Base-by-base conservation (phyloP, 208 protist species). In the Leishmania tarentolae region DNA sequence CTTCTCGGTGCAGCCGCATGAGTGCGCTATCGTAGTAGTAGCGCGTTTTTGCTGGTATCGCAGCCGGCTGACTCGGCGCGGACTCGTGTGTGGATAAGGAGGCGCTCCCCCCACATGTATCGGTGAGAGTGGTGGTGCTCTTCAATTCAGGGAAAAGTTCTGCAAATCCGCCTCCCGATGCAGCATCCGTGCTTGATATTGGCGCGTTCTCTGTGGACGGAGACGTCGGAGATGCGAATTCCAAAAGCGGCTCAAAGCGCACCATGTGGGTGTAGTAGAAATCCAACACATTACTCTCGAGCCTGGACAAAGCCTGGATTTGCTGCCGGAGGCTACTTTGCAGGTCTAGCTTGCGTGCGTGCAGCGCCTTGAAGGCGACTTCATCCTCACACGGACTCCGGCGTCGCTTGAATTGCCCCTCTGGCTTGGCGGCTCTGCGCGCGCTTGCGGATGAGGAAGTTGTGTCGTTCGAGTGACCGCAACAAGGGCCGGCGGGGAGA, bases 231-330 rank as follows among this genome's bases (percentile, higher is more conserved):
- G 28, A 46, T 31, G 44, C 24, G 31, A 1, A 11, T 28, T 74
- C 50, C 11, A 85, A 42, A 8, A 80, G 70, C 50, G 57, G 81
- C 52, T 93, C 87, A 77, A 87, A 87, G 61, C 79, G 79, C 31
- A 93, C 84, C 59, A 52, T 74, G 71, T 93, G 80, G 7, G 84
- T 78, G 83, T 92, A 93, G 82, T 95, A 95, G 71, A 91, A 93
- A 13, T 90, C 86, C 28, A 95, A 59, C 9, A 88, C 86, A 46
- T 81, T 86, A 4, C 78, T 80, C 69, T 96, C 92, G 21, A 96
- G 69, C 0, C 57, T 35, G n/a, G 46, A 53, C 3, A 83, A 44
- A 7, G 53, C 59, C 3, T 74, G 52, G 0, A 72, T 68, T 44
- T 84, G 71, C 53, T 73, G 59, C 44, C 65, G 53, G 17, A 66